These are phyloP conservation scores for Epichloe typhina DNA, from an alignment of 2,329 filamentous ascomycete species.

Conservation along the genomic window DNA sequence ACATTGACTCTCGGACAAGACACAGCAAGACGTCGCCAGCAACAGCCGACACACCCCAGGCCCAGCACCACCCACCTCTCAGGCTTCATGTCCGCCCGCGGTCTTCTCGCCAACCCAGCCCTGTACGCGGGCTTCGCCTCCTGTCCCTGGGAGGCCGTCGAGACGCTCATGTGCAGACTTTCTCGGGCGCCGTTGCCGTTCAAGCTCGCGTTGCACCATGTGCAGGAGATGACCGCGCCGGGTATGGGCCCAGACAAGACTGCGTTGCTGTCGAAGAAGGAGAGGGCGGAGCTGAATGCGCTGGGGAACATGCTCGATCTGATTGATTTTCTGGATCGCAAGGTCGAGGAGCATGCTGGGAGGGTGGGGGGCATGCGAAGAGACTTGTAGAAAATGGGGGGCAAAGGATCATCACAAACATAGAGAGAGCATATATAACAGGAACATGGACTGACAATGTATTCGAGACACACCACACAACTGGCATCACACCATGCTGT, in stretches of 20 bases:
- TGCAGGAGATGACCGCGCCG: slow-evolving; percentile 52
- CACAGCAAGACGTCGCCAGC: not conserved
- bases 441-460: too few species aligned
- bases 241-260: slow-evolving; percentile 40
- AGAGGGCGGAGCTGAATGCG: slow-evolving; percentile 36
- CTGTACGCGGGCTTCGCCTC: slow-evolving; percentile 44
- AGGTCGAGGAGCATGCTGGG: slow-evolving; percentile 24
- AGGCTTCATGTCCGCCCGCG: slow-evolving; percentile 59
- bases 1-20: slow-evolving; percentile 16
- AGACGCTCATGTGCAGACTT: slow-evolving; percentile 46
- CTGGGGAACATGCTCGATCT: slow-evolving; percentile 42
- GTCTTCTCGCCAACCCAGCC: slow-evolving; percentile 53
- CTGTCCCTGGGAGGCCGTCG: slow-evolving; percentile 50
- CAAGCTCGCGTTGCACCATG: slow-evolving; percentile 51
- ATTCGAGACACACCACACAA: too few species aligned
- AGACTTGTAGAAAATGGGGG: slow-evolving; percentile 15
- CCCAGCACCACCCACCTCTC: slow-evolving; percentile 36
- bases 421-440: too few species aligned
- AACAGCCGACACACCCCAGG: slow-evolving; percentile 2
- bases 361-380: slow-evolving; percentile 18
- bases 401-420: too few species aligned
- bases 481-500: too few species aligned
- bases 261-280: slow-evolving; percentile 40
- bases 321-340: slow-evolving; percentile 46
- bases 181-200: slow-evolving; percentile 46